Base-by-base conservation (phyloP, 139 green algal genomes). In the Nannochloris sp. region DNA sequence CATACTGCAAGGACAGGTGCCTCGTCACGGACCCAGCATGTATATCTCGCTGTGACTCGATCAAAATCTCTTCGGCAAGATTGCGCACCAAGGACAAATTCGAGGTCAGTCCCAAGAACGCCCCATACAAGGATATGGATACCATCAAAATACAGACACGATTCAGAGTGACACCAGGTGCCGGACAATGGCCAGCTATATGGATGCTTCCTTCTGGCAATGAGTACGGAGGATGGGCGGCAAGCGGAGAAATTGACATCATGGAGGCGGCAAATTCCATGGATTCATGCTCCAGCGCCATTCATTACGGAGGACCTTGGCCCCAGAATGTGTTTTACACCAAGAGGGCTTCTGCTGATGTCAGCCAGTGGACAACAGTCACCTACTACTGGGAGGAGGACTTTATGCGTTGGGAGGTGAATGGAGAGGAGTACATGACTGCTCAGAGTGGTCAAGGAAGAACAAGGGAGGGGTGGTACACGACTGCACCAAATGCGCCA, bases 211-310 rank as follows among this genome's bases (percentile, higher is more conserved):
- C 63, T 45, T 26, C 23, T 9, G 25, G 1, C 3, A 57, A 26
- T 57, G 49, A 37, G 23, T 69, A 63, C 25, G 63, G 63, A 29
- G 48, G 28, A 2, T 69, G 63, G 63, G 63, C 63, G 0, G 63
- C 63, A 30, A 55, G 28, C 6, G 63, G 63, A 10, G 49, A 69
- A 57, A 69, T 69, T 6, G 63, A 69, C 63, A 60, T 69, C 17
- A 16, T 63, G 30, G 49, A 69, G 30, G 16, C 50, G 30, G n/a
- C 48, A 4, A 37, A 53, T 4, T 44, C 44, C 49, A 63, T 33
- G 8, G 2, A 46, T n/a, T n/a, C 56, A n/a, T 11, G 25, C 10
- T 11, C 25, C 4, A 57, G 49, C 8, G 45, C 63, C 17, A 53
- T 69, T 29, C 63, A 69, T 55, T 69, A 55, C 16, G 63, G 63